phyloP scores from a whole-genome alignment of 208 protist species.

The Plasmodiophora brassicae region DNA sequence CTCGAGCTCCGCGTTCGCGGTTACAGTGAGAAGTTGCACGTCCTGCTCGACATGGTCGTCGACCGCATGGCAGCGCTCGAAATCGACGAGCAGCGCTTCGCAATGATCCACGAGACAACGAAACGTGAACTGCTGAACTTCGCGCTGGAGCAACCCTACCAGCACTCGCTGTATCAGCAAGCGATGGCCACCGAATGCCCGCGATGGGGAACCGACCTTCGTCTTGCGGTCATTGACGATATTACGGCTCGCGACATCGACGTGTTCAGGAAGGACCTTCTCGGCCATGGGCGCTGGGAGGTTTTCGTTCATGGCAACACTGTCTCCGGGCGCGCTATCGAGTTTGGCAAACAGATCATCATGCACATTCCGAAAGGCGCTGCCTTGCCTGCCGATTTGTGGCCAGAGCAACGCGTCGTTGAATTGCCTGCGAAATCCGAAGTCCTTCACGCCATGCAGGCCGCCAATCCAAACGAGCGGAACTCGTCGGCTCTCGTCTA shows the following conservation, averaged over 20 bases:
- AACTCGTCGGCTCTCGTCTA: conserved; percentile 7
- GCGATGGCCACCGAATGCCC: background rate
- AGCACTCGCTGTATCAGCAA: conserved; percentile 13
- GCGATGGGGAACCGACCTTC: background rate
- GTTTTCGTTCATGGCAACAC: conserved; percentile 2
- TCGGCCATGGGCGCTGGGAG: background rate
- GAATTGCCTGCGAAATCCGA: background rate
- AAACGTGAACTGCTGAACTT: background rate
- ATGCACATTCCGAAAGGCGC: background rate
- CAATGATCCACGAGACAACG: background rate
- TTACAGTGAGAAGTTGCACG: conserved; percentile 34
- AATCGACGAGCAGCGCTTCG: conserved; percentile 13
- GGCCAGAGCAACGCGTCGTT: background rate
- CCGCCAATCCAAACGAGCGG: background rate
- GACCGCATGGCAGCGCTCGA: background rate
- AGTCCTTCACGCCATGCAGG: background rate
- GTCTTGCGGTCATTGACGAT: background rate
- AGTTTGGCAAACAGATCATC: background rate
- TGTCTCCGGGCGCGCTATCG: background rate
- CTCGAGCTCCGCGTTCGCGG: conserved; percentile 24
- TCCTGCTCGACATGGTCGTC: conserved; percentile 34
- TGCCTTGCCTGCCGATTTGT: no score
- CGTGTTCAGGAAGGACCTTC: background rate
- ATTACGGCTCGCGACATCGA: background rate
- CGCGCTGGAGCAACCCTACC: background rate